Base-by-base conservation (phyloP, 1,139 yeast genomes). In the Yamadazyma triangularis region DNA sequence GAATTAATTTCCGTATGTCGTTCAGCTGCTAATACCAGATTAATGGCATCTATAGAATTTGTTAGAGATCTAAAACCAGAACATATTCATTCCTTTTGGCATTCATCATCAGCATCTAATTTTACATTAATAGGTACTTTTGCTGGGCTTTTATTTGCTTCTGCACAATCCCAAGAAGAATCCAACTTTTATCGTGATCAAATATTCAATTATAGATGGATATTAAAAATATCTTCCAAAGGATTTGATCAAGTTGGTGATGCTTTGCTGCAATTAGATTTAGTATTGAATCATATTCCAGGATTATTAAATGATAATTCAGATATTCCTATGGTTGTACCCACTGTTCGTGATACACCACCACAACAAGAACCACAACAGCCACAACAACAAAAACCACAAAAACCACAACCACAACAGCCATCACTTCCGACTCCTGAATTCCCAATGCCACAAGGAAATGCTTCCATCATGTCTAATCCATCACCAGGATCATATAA, bases 71-170 rank as follows among this genome's bases (percentile, higher is more conserved):
- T 88, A 47, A 79, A 79, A 43, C 82, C 83, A 3, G 95, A 86
- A 42, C 95, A 87, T 49, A 73, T 84, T 31, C 88, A 79, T 49
- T 77, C 93, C 8, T 87, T 86, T 55, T 88, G 96, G 96, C 91
- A 84, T 54, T 75, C 88, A 2, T 78, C 88, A 4, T 73, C 95
- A 0, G 70, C 89, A 0, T 72, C 85, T 8, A 85, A 83, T 48
- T 77, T 88, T 41, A 79, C 94, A 3, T 58, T 85, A 27, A 84
- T 87, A 32, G 95, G 95, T 3, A 77, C 91, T 0, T 88, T 88
- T 67, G 94, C 95, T 0, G 81, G 93, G 0, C 62, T 88, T 8
- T 59, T 88, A 33, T 84, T 70, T 47, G 76, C 78, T 20, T 79
- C 89, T 0, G 62, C 88, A 1, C 59, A 68, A 8, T 54, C 71